Percentiles rank a stretch among this genome's conserved stretches.
phyloP scores from a whole-genome alignment of 352 stramenopile species.

The Peronosclerospora sorghi region DNA sequence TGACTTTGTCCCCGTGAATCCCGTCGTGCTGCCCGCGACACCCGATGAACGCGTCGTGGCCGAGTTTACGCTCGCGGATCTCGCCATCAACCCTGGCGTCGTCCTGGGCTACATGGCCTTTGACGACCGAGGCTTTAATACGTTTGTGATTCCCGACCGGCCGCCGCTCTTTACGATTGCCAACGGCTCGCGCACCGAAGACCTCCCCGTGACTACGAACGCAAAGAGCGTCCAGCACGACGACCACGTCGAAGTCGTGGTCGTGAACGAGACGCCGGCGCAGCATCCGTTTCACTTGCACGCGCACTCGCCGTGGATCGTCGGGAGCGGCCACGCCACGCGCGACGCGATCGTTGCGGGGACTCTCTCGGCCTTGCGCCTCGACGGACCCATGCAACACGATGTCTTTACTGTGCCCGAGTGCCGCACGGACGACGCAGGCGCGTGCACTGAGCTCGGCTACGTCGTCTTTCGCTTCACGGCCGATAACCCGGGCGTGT shows the following conservation, averaged over 20 bases:
- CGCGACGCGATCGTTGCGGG: conserved; percentile 11
- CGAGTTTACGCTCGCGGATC: conserved; percentile 17
- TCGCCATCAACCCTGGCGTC: conserved; percentile 8
- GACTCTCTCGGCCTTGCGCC: conserved; percentile 17
- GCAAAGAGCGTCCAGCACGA: conserved; percentile 15
- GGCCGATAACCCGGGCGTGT: conserved; percentile 32
- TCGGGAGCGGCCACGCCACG: conserved; percentile 18
- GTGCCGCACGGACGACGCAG: conserved; percentile 16
- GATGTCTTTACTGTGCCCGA: conserved; percentile 32
- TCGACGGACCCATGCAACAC: conserved; percentile 20
- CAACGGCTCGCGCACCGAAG: conserved; percentile 12
- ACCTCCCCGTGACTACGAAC: conserved; percentile 23
- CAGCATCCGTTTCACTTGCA: conserved; percentile 42
- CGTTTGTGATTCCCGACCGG: conserved; percentile 15
- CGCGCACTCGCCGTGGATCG: conserved; percentile 25
- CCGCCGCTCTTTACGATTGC: conserved; percentile 29
- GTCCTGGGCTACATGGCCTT: conserved; percentile 25
- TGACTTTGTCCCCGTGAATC: conserved; percentile 15
- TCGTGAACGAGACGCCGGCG: conserved; percentile 28
- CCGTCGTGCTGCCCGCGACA: conserved; percentile 6
- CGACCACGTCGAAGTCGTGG: conserved; percentile 29
- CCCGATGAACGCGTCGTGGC: conserved; percentile 22
- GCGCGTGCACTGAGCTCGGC: conserved; percentile 21
- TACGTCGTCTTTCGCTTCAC: conserved; percentile 32
- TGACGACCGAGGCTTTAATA: conserved; percentile 14